Base-by-base conservation (phyloP, 176 grass and related monocot species). In the Avena atlantica region DNA sequence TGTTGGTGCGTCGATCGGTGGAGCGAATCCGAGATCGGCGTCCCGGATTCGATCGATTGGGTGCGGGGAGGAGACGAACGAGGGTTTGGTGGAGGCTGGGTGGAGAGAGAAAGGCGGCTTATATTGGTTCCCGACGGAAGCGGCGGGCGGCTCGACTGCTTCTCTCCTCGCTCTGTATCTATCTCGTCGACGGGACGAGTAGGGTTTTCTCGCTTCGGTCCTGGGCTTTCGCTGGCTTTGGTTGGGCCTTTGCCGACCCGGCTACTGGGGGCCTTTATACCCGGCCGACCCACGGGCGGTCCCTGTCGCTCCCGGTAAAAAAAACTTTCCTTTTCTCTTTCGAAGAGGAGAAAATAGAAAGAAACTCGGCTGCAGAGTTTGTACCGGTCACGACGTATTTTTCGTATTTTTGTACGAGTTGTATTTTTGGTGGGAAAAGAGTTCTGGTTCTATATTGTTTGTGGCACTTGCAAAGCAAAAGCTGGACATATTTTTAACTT, bases 11-110 rank as follows among this genome's bases (percentile, higher is more conserved):
- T 8, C 6, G 71, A 73, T 74, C 0, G 12, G 4, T 14, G 31
- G 21, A 47, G 59, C 27, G 86, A 88, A 88, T 63, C 90, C 90
- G 82, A 91, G 86, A 88, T 88, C 78, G 78, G 21, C n/a, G 90
- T 81, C 86, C 67, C 86, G 82, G 90, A 78, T 76, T 70, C 85
- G 77, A 69, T 84, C 25, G 68, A 67, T 36, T 59, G 3, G 51
- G 59, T 14, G 50, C 5, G 36, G n/a, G 3, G 61, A 23, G 27
- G 48, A 8, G 62, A 29, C 68, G 40, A 40, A 34, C 11, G 82
- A 58, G 83, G 44, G 52, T 67, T 85, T 53, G 68, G 51, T 56
- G 45, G 55, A 31, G 40, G 55, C 24, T 24, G 59, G 29, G 31
- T 9, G 31, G 2, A 19, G 21, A 16, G 87, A 72, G 70, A 72